Conservation (phyloP, 768 basidiomycete genomes). For the Brasilioporus rufonigricans region DNA sequence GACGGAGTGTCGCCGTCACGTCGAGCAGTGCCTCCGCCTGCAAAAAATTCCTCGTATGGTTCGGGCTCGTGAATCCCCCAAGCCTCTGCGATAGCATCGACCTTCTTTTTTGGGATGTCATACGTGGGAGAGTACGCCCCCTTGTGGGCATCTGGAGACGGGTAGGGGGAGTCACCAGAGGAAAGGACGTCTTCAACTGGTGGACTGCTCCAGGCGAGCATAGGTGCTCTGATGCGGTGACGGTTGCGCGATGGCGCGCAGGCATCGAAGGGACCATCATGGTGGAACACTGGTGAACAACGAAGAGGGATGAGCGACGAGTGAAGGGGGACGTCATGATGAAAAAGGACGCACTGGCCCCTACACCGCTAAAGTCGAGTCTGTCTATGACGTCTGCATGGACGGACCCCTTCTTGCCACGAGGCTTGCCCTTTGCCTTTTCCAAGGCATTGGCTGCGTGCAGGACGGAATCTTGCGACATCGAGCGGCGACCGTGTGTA, state of each 20-base stretch:
- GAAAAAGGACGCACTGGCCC: constrained; percentile 60
- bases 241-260: constrained; percentile 89
- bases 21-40: constrained; percentile 60
- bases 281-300: constrained; percentile 71
- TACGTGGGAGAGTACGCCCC: constrained; percentile 49
- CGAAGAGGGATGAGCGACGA: background rate
- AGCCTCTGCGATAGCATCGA: constrained; percentile 86
- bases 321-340: background rate
- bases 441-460: constrained; percentile 40
- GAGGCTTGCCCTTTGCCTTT: constrained; percentile 47
- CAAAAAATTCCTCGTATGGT: constrained; percentile 87
- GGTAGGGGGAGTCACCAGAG: constrained; percentile 48
- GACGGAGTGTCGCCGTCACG: constrained; percentile 56
- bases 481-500: constrained; percentile 42
- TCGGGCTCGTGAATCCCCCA: constrained; percentile 94
- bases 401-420: constrained; percentile 68
- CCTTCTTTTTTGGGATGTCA: constrained; percentile 74
- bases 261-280: constrained; percentile 90
- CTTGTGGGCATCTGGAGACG: constrained; percentile 40
- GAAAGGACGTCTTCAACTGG: constrained; percentile 42
- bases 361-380: constrained; percentile 82
- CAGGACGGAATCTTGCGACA: constrained; percentile 48
- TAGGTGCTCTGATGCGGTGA: constrained; percentile 74
- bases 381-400: constrained; percentile 91
- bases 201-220: constrained; percentile 67